A percentile compares a stretch with the other conserved stretches of the same genome.
These are phyloP conservation scores for Cucurbita ficifolia DNA, from an alignment of 306 rosid genomes.

Conservation along the genomic window DNA sequence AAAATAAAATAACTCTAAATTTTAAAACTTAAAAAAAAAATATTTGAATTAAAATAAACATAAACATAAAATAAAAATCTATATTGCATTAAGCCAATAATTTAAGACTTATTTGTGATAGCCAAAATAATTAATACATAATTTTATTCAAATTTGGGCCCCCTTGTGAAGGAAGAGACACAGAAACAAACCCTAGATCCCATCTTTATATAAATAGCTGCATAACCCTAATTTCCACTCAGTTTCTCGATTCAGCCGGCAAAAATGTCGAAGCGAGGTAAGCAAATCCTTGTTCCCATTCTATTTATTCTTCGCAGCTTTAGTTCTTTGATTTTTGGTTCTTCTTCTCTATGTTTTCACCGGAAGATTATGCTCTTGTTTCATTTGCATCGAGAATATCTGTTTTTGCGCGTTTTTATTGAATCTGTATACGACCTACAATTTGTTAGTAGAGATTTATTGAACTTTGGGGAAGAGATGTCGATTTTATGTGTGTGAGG, in stretches of 20 bases:
- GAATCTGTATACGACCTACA: background rate
- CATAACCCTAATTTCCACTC: slow-evolving; percentile 9
- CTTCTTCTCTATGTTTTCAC: background rate
- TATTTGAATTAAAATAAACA: no score
- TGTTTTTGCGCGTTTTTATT: background rate
- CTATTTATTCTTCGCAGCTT: background rate
- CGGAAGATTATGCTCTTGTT: background rate
- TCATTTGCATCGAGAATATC: background rate
- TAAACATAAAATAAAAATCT: no score
- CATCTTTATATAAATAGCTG: background rate
- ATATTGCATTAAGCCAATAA: no score
- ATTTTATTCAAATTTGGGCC: background rate
- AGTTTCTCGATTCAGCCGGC: slow-evolving; percentile 10
- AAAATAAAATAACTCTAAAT: no score
- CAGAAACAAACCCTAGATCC: slow-evolving; percentile 30
- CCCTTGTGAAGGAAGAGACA: background rate
- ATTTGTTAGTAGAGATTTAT: background rate
- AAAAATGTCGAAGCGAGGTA: slow-evolving; percentile 54
- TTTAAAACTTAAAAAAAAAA: no score
- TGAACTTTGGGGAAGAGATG: background rate
- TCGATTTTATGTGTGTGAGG: background rate
- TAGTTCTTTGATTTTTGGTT: background rate
- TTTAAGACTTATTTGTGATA: no score
- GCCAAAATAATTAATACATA: no score
- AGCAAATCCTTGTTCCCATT: background rate